These are phyloP conservation scores for Taxawa tesnikishii DNA, from an alignment of 2,329 filamentous ascomycete genomes.

Conservation along the genomic window DNA sequence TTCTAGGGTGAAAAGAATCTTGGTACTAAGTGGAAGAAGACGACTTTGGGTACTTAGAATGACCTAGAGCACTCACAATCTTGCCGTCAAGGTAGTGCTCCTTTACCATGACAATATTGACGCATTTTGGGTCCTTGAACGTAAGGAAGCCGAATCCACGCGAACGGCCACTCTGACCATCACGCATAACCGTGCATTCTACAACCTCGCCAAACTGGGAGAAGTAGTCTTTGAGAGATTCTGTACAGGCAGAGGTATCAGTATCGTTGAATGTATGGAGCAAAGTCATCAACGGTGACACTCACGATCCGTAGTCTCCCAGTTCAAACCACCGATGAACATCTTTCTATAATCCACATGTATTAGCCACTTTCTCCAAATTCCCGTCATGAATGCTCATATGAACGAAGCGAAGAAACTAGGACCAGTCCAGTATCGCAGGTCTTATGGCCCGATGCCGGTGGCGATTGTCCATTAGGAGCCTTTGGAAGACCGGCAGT, in stretches of 20 bases:
- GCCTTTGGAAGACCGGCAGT: too few relatives aligned
- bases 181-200: slow-evolving; percentile 98
- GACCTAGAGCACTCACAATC: slow-evolving; percentile 82
- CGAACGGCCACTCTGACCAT: slow-evolving; percentile 84
- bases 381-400: background rate
- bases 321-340: slow-evolving; percentile 98
- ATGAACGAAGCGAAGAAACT: background rate
- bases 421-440: too few relatives aligned
- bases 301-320: slow-evolving; percentile 98
- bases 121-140: slow-evolving; percentile 93
- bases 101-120: slow-evolving; percentile 99
- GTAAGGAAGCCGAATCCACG: slow-evolving; percentile 95
- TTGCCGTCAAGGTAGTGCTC: slow-evolving; percentile 97
- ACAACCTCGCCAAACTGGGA: slow-evolving; percentile 94
- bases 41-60: too few relatives aligned
- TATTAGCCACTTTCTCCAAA: slow-evolving; percentile 5
- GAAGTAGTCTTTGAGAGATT: slow-evolving; percentile 94
- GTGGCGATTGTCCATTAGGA: too few relatives aligned
- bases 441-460: too few relatives aligned
- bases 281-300: slow-evolving; percentile 9
- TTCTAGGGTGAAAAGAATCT: too few relatives aligned
- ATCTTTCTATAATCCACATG: slow-evolving; percentile 62
- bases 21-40: too few relatives aligned
- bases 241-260: slow-evolving; percentile 37
- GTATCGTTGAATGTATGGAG: too few relatives aligned